These are phyloP conservation scores for Pilasporangium apinafurcum DNA, from an alignment of 352 stramenopile genomes.

Conservation along the genomic window DNA sequence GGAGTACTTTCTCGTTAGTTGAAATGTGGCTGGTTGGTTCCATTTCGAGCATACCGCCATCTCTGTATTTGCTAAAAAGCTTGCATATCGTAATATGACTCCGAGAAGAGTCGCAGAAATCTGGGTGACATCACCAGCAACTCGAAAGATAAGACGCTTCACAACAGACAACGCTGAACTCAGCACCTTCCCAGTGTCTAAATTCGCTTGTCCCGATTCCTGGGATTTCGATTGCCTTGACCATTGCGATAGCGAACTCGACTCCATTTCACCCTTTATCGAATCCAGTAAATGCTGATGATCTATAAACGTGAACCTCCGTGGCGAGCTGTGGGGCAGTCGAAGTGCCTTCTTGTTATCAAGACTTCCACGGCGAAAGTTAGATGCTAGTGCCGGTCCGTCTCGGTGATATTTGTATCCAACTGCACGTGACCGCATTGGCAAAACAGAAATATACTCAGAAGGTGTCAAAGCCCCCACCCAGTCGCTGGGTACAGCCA, in stretches of 20 bases:
- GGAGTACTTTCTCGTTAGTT: constrained; percentile 37
- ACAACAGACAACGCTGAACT: constrained; percentile 15
- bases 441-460: constrained; percentile 58
- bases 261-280: no score
- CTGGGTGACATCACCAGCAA: constrained; percentile 18
- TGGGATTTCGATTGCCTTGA: background rate
- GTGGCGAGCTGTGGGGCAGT: background rate
- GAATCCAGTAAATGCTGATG: no score
- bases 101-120: constrained; percentile 42
- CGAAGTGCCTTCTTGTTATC: no score
- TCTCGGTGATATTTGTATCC: background rate
- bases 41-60: no score
- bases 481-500: constrained; percentile 57
- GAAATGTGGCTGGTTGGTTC: constrained; percentile 24
- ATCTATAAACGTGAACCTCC: no score
- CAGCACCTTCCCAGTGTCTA: constrained; percentile 14
- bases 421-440: constrained; percentile 20
- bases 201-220: no score
- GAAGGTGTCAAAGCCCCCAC: constrained; percentile 58
- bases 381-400: no score
- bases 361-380: no score
- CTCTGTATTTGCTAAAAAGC: constrained; percentile 20
- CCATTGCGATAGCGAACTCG: no score
- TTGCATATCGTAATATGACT: constrained; percentile 27
- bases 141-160: constrained; percentile 34